These are phyloP conservation scores for Cornus controversa DNA, from an alignment of 148 eudicot genomes.

Conservation along the genomic window DNA sequence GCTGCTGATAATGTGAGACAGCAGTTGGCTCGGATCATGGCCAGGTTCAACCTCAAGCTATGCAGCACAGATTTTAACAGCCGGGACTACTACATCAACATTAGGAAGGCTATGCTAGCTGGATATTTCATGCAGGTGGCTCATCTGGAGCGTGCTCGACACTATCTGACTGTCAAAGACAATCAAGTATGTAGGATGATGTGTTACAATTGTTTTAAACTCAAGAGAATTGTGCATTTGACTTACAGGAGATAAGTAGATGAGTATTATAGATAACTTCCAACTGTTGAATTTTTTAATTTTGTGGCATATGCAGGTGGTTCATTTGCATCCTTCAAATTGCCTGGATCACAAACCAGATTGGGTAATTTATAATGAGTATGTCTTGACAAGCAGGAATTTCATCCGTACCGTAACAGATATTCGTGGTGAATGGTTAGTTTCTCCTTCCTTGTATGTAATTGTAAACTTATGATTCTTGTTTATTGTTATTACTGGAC, in stretches of 20 bases:
- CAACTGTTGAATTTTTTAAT: background rate
- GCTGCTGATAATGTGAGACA: conserved; percentile 96
- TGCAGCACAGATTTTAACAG: conserved; percentile 98
- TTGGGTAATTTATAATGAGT: conserved; percentile 98
- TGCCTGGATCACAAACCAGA: conserved; percentile 98
- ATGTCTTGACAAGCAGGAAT: conserved; percentile 89
- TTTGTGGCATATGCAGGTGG: conserved; percentile 45
- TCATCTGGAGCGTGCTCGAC: conserved; percentile 86
- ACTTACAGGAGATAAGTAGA: background rate
- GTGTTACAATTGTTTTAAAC: background rate
- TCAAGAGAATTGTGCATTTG: background rate
- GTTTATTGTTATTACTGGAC: background rate
- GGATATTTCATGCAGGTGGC: conserved; percentile 99
- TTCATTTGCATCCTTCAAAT: conserved; percentile 97
- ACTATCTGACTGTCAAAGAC: conserved; percentile 92
- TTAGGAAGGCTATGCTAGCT: conserved; percentile 95
- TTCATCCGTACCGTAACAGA: conserved; percentile 96
- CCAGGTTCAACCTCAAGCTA: conserved; percentile 74
- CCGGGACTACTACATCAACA: conserved; percentile 91
- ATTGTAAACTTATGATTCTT: too few species aligned
- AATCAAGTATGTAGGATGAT: conserved; percentile 60
- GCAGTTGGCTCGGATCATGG: conserved; percentile 91
- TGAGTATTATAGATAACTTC: background rate
- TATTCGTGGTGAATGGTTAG: conserved; percentile 96
- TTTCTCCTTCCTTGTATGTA: background rate